phyloP scores from a whole-genome alignment of 2,329 filamentous ascomycete species.

The Beauveria brongniartii region DNA sequence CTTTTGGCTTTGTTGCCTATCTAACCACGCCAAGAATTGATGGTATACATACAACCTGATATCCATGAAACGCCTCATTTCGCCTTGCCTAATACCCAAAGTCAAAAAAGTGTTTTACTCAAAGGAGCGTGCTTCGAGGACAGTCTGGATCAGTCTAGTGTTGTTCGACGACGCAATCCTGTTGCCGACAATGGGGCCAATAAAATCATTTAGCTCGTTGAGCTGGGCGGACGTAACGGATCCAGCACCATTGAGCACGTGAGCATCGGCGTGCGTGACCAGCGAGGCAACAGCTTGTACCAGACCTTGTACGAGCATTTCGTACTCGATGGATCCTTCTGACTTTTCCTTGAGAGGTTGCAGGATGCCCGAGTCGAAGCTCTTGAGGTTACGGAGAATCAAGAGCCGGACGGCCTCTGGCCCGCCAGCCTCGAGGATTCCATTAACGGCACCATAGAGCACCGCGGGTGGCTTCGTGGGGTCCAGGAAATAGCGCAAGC shows the following conservation, averaged over 20 bases:
- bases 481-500: slow-evolving; percentile 85
- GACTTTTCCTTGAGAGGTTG: slow-evolving; percentile 44
- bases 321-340: slow-evolving; percentile 42
- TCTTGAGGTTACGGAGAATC: slow-evolving; percentile 47
- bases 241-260: slow-evolving; percentile 32
- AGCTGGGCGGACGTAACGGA: slow-evolving; percentile 28
- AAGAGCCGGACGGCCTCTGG: slow-evolving; percentile 49
- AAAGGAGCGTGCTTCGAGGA: slow-evolving; percentile 48
- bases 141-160: slow-evolving; percentile 38
- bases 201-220: slow-evolving; percentile 42
- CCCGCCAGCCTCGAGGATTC: slow-evolving; percentile 69
- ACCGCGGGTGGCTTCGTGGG: slow-evolving; percentile 73
- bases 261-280: slow-evolving; percentile 24
- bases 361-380: slow-evolving; percentile 45
- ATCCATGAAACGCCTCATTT: neutral
- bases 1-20: neutral
- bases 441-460: slow-evolving; percentile 82
- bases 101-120: slow-evolving; percentile 26
- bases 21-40: neutral
- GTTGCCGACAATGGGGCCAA: slow-evolving; percentile 46
- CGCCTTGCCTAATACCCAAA: neutral
- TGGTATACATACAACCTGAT: neutral
- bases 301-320: slow-evolving; percentile 49
- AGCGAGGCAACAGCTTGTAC: slow-evolving; percentile 44
- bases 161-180: slow-evolving; percentile 39